Evolutionary conservation across 148 eudicot genomes (phyloP).

Genomic region (Rhododendron ferrugineum): DNA sequence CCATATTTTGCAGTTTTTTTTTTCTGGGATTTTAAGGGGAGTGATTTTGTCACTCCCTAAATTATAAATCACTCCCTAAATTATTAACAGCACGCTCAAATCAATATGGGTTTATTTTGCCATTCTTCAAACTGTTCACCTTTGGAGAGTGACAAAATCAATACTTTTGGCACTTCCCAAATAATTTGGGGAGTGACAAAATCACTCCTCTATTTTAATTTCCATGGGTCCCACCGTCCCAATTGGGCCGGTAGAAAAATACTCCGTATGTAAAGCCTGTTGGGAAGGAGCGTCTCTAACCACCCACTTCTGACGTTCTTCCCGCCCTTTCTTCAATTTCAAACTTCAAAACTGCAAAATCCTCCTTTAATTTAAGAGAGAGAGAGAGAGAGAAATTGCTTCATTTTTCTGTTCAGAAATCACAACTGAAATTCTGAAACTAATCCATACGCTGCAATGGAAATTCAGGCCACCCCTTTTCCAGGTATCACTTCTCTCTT

Average conservation of each 20-base stretch:
- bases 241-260: neutral
- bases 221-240: neutral
- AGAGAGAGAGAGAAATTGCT: neutral
- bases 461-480: slow-evolving; percentile 5
- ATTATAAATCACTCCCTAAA: too few species aligned
- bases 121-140: too few species aligned
- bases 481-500: neutral
- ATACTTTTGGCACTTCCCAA: too few species aligned
- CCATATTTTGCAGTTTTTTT: neutral
- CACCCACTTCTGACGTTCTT: neutral
- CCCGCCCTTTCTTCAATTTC: neutral
- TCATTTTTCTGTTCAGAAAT: neutral
- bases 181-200: too few species aligned
- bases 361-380: neutral
- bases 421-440: neutral
- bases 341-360: neutral
- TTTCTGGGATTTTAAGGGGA: too few species aligned
- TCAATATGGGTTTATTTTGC: too few species aligned
- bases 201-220: too few species aligned
- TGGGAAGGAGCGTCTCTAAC: slow-evolving; percentile 3
- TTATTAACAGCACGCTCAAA: too few species aligned
- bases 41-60: too few species aligned
- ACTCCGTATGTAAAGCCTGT: neutral
- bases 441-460: neutral
- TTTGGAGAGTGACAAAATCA: too few species aligned